Percentiles rank a stretch among this genome's conserved stretches.
These are phyloP conservation scores for Marasmius sp. DNA, from an alignment of 1,284 basidiomycete genomes.

Conservation along the genomic window DNA sequence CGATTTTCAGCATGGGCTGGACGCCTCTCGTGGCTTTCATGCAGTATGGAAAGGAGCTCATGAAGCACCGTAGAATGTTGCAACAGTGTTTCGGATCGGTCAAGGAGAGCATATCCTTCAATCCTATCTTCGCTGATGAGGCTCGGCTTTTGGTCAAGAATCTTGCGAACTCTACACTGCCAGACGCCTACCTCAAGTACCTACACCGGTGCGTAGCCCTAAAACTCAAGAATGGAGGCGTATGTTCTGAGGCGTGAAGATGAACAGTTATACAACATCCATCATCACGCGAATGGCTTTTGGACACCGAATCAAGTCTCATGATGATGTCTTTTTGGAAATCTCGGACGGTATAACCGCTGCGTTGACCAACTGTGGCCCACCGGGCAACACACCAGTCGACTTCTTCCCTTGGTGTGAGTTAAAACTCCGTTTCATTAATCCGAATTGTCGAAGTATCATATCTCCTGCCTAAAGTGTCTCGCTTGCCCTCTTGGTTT, in stretches of 20 bases:
- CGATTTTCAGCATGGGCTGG: not conserved
- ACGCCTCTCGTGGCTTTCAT: not conserved
- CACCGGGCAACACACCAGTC: constrained; percentile 18
- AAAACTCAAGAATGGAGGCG: not conserved
- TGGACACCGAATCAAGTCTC: constrained; percentile 21
- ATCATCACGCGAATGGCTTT: constrained; percentile 21
- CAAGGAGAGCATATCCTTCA: constrained; percentile 14
- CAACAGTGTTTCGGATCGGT: constrained; percentile 17
- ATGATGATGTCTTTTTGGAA: constrained; percentile 12
- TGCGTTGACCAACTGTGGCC: constrained; percentile 15
- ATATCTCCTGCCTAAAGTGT: constrained; percentile 12
- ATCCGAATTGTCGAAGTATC: constrained; percentile 4
- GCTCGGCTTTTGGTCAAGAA: constrained; percentile 16
- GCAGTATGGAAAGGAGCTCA: constrained; percentile 12
- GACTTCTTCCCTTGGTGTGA: constrained; percentile 22
- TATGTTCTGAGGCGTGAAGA: not conserved
- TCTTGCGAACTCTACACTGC: constrained; percentile 6
- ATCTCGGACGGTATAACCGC: constrained; percentile 11
- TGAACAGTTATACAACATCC: constrained; percentile 19
- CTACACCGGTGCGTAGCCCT: constrained; percentile 11
- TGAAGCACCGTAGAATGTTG: constrained; percentile 18
- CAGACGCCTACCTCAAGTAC: constrained; percentile 7
- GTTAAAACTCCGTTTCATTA: not conserved
- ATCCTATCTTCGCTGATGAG: constrained; percentile 14
- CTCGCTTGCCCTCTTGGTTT: constrained; percentile 24